Evolutionary conservation across 2,329 filamentous ascomycete genomes (phyloP), one percentile per base, ranked within the genome.

Genomic region (Fonsecaea multimorphosa): DNA sequence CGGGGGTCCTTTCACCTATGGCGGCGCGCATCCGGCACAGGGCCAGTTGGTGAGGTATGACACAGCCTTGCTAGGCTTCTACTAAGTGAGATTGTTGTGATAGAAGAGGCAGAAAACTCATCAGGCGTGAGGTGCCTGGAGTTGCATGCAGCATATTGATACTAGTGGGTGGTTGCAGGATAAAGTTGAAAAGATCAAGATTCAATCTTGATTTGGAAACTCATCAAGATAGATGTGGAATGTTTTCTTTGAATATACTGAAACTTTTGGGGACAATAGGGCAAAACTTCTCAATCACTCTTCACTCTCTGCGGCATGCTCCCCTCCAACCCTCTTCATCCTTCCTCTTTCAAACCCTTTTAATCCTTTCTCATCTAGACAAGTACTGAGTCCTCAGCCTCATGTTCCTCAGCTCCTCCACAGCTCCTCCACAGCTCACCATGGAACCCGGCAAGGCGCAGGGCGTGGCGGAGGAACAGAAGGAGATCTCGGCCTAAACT

Each of bases 21-120:
- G 63, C 34, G 55, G 55, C 38, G 29, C 55, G 55, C 55, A 58
- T 8, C 55, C 55, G 1, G 55, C 55, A 2, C 55, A 58, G 55
- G 58, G 63, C n/a, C 46, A 53, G 58, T 31, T 65, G 34, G 44
- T 55, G 22, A 54, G 63, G 58, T 65, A 62, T 63, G 63, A 65
- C 54, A 64, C 61, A 19, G 54, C 49, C 38, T 27, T 31, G 58
- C 40, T 61, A 3, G 58, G 40, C 44, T 61, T 61, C 44, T 61
- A 58, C 55, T 58, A 46, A 58, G 19, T 58, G 55, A 58, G 34
- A 58, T 27, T 16, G 55, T 46, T 12, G 55, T 58, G 55, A 14
- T 19, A 38, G 34, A 38, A 58, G 55, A 36, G 55, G 3, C 29
- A 58, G 34, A 40, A 58, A 22, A 58, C 55, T 58, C 55, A 58